Evolutionary conservation across 2,329 filamentous ascomycete genomes (phyloP).

Genomic region (Botrytis galanthina): DNA sequence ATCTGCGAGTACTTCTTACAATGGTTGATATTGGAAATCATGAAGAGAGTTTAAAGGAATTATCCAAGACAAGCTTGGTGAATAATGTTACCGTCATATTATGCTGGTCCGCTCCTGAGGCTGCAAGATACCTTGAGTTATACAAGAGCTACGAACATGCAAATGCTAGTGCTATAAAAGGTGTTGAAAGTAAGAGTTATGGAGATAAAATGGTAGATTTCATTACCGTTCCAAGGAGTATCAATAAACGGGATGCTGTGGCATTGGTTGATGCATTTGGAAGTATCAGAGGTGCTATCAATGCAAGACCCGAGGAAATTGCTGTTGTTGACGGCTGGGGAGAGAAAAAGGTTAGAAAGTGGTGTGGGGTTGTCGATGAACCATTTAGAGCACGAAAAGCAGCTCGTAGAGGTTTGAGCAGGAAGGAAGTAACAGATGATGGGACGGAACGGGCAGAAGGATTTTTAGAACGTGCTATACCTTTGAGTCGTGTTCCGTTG

Average conservation of each 20-base stretch:
- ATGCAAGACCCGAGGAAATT: conserved; percentile 83
- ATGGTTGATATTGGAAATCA: conserved; percentile 97
- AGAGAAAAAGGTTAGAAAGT: conserved; percentile 87
- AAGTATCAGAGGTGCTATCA: conserved; percentile 80
- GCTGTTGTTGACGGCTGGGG: conserved; percentile 88
- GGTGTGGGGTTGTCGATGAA: conserved; percentile 78
- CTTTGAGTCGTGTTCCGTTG: conserved; percentile 35
- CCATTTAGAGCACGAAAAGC: conserved; percentile 77
- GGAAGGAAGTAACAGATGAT: conserved; percentile 27
- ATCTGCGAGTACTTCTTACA: conserved; percentile 77
- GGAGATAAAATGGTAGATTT: conserved; percentile 88
- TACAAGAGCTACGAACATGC: conserved; percentile 95
- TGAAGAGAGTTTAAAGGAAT: conserved; percentile 81
- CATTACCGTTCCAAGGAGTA: conserved; percentile 80
- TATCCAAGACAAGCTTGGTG: conserved; percentile 88
- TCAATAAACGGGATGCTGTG: conserved; percentile 94
- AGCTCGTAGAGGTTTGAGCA: conserved; percentile 50
- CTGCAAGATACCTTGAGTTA: conserved; percentile 87
- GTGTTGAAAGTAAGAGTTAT: conserved; percentile 80
- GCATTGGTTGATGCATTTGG: conserved; percentile 90
- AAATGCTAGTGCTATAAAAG: conserved; percentile 73
- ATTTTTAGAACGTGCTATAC: conserved; percentile 40
- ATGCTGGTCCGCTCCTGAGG: conserved; percentile 93
- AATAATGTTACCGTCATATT: conserved; percentile 91
- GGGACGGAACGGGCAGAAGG: conserved; percentile 36